Evolutionary conservation across 257 asterid genomes (phyloP).

Genomic region (Nicotiana otophora): DNA sequence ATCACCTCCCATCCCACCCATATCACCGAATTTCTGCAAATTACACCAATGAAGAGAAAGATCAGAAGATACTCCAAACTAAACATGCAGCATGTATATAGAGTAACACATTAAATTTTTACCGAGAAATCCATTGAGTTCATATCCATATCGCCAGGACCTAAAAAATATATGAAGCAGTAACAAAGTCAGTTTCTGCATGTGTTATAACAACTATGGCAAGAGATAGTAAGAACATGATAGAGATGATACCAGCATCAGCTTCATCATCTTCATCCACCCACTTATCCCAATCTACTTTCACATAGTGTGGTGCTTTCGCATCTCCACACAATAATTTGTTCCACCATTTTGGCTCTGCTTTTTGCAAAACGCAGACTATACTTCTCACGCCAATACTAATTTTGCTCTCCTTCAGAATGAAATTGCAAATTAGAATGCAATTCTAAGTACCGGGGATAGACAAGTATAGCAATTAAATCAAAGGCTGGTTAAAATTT

Average conservation of each 20-base stretch:
- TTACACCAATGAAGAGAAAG: background rate
- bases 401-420: conserved; percentile 70
- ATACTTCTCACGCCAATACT: conserved; percentile 61
- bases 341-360: conserved; percentile 84
- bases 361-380: conserved; percentile 76
- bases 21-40: conserved; percentile 68
- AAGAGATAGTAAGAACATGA: background rate
- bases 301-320: conserved; percentile 82
- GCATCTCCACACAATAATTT: conserved; percentile 65
- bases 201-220: background rate
- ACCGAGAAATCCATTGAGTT: conserved; percentile 98
- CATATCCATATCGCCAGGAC: conserved; percentile 65
- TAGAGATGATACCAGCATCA: conserved; percentile 28
- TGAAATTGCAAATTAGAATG: background rate
- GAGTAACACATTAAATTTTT: conserved; percentile 10
- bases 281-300: conserved; percentile 99
- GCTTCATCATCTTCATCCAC: conserved; percentile 85
- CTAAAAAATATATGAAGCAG: conserved; percentile 28
- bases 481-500: background rate
- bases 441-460: background rate
- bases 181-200: background rate
- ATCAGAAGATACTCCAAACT: conserved; percentile 7
- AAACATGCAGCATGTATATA: background rate
- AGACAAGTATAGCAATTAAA: background rate
- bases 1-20: conserved; percentile 24